Conservation (phyloP, 148 eudicot genomes). For the Vaccinium darrowii region DNA sequence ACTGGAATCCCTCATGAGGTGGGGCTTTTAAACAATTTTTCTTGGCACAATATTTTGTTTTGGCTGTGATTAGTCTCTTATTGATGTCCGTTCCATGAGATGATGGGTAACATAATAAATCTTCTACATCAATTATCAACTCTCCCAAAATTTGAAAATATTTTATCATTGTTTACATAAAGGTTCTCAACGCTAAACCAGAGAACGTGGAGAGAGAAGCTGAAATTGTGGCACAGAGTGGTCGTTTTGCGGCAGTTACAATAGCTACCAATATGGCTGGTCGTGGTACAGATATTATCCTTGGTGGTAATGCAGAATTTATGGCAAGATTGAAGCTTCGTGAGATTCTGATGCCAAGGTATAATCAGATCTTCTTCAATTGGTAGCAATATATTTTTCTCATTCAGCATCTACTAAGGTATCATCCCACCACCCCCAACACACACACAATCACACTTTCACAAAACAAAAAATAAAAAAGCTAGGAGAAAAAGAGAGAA, state of each 20-base stretch:
- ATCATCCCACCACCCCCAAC: neutral
- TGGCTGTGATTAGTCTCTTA: neutral
- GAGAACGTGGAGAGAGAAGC: conserved; percentile 99
- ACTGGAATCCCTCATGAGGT: conserved; percentile 96
- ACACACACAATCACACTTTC: too few species aligned
- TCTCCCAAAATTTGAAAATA: neutral
- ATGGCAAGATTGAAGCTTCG: conserved; percentile 97
- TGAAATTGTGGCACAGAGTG: conserved; percentile 99
- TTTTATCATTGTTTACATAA: conserved; percentile 15
- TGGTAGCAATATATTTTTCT: neutral
- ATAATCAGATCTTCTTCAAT: conserved; percentile 11
- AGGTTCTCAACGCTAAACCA: conserved; percentile 99
- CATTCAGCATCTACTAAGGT: conserved; percentile 1
- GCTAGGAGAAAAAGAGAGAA: neutral
- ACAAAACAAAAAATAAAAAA: neutral
- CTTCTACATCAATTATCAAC: neutral
- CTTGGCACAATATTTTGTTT: neutral
- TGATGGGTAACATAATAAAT: neutral
- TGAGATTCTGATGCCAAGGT: conserved; percentile 99
- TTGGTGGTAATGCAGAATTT: conserved; percentile 99
- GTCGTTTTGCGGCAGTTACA: conserved; percentile 98
- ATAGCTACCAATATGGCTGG: conserved; percentile 99
- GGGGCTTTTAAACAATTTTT: conserved; percentile 15
- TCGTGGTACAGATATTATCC: conserved; percentile 99
- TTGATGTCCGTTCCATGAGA: neutral